Evolutionary conservation across 2,329 filamentous ascomycete species (phyloP), one percentile per base, ranked within the genome.

Genomic region (Ampelomyces quisqualis): DNA sequence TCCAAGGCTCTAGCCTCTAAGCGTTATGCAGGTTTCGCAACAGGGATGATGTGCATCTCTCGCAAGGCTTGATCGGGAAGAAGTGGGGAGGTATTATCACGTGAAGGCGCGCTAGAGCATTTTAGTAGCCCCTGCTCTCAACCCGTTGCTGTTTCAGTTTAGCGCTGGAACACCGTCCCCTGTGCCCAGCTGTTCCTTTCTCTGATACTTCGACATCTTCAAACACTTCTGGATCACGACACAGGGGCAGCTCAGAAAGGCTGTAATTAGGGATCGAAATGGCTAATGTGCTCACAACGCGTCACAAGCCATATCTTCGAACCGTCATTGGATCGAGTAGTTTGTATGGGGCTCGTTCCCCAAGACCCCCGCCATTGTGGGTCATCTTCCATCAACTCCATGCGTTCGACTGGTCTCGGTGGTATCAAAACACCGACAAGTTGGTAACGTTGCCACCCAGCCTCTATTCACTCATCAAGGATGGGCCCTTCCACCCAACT

Each of bases 351-450:
- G n/a, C n/a, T n/a, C n/a, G n/a, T n/a, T n/a, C n/a, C n/a, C n/a
- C n/a, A n/a, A n/a, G n/a, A n/a, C n/a, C n/a, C n/a, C n/a, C n/a
- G n/a, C n/a, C n/a, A n/a, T n/a, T n/a, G n/a, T n/a, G n/a, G n/a
- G n/a, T n/a, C n/a, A n/a, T n/a, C n/a, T n/a, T n/a, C n/a, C n/a
- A n/a, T n/a, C n/a, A n/a, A n/a, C n/a, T n/a, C n/a, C n/a, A n/a
- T n/a, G n/a, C n/a, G n/a, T n/a, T n/a, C n/a, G n/a, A n/a, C n/a
- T n/a, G n/a, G n/a, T n/a, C n/a, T n/a, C n/a, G n/a, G n/a, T n/a
- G n/a, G n/a, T 28, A 38, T 64, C 60, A 24, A 63, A 55, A 41
- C 59, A 64, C 37, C 62, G 60, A 24, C 61, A 64, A 44, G n/a
- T 64, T 58, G 7, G 33, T 39, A 33, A 56, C 44, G 34, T 43